Evolutionary conservation across 2,329 filamentous ascomycete genomes (phyloP).

Genomic region (Didymella exigua): DNA sequence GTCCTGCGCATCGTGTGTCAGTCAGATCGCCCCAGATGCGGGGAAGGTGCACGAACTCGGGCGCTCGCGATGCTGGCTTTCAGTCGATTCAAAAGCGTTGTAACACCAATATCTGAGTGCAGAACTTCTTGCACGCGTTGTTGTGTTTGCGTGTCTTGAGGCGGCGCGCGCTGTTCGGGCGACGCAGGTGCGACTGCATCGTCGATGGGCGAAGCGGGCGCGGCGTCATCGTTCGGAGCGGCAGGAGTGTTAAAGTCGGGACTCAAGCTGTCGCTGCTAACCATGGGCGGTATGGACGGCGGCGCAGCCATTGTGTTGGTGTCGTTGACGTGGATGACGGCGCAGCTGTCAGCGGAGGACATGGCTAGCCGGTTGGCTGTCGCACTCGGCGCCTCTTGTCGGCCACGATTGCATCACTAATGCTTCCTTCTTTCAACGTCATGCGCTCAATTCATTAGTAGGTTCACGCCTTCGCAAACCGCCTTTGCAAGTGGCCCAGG

Average conservation of each 20-base stretch:
- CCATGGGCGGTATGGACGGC: conserved; percentile 43
- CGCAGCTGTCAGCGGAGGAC: conserved; percentile 12
- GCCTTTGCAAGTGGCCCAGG: background rate
- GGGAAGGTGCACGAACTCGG: conserved; percentile 51
- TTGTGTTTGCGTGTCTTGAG: conserved; percentile 40
- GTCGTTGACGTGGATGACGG: conserved; percentile 18
- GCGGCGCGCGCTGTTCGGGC: conserved; percentile 25
- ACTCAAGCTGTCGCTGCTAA: conserved; percentile 40
- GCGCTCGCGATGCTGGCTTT: conserved; percentile 71
- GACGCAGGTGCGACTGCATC: conserved; percentile 21
- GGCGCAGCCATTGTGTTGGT: conserved; percentile 38
- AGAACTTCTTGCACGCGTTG: conserved; percentile 56
- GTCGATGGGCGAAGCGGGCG: conserved; percentile 28
- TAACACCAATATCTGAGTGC: conserved; percentile 64
- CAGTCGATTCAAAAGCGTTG: conserved; percentile 64
- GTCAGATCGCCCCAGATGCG: conserved; percentile 7
- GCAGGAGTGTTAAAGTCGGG: conserved; percentile 34
- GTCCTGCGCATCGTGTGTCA: conserved; percentile 63
- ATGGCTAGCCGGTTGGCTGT: conserved; percentile 14
- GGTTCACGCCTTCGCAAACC: background rate
- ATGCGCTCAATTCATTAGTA: background rate
- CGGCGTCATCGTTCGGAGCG: conserved; percentile 25
- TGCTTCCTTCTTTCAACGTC: conserved; percentile 17
- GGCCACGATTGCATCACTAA: conserved; percentile 9
- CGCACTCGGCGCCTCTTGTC: conserved; percentile 13